Evolutionary conservation across 257 asterid genomes (phyloP).

Genomic region (Lantana camara): DNA sequence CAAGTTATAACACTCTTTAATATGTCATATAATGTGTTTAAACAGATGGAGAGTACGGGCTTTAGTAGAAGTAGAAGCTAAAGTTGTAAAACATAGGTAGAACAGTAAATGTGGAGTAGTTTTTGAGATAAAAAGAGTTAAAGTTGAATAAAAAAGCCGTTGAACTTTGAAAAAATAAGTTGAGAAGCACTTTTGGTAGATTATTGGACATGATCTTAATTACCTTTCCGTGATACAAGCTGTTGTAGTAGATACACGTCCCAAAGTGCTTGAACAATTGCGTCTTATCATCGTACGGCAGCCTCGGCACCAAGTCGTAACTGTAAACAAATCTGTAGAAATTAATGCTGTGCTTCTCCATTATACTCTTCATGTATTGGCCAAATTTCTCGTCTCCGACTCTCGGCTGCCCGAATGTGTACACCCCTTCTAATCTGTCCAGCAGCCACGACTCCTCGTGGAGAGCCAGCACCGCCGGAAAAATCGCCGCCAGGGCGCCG

Average conservation of each 20-base stretch:
- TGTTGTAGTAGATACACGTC: conserved; percentile 49
- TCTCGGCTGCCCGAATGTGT: conserved; percentile 62
- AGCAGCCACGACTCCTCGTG: conserved; percentile 48
- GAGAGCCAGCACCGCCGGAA: conserved; percentile 39
- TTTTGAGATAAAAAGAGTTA: too few species aligned
- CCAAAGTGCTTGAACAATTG: conserved; percentile 67
- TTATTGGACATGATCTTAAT: too few species aligned
- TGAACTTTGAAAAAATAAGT: too few species aligned
- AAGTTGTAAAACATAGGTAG: too few species aligned
- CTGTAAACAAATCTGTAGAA: conserved; percentile 47
- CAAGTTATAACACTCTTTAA: too few species aligned
- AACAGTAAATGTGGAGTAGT: too few species aligned
- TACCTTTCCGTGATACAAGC: conserved; percentile 48
- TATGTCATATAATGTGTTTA: too few species aligned
- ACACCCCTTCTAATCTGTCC: conserved; percentile 43
- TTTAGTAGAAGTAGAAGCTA: too few species aligned
- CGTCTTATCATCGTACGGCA: conserved; percentile 54
- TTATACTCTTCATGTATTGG: conserved; percentile 31
- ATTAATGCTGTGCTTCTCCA: conserved; percentile 22
- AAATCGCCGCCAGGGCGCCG: conserved; percentile 50
- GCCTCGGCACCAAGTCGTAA: conserved; percentile 52
- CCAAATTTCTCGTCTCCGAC: conserved; percentile 48
- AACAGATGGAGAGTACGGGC: too few species aligned
- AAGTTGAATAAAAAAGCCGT: too few species aligned
- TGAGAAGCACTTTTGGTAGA: neutral